Evolutionary conservation across 805 yeast species (phyloP), one percentile per base, ranked within the genome.

Genomic region (Myxozyma geophila): DNA sequence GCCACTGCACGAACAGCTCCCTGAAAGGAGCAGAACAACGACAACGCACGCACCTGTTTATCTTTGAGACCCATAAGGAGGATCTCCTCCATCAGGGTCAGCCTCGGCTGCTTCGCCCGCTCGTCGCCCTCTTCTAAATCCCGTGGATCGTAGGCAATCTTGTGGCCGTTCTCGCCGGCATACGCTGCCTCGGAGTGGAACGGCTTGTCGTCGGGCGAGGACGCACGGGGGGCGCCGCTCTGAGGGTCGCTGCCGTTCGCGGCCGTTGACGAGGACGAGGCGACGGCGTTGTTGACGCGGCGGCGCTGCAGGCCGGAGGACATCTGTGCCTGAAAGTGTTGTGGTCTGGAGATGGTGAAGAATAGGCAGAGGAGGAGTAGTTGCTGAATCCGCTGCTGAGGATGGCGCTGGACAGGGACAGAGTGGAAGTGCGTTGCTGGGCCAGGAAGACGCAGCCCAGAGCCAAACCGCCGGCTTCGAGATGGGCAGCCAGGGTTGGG

Each of bases 71-170:
- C 99, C 80, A 95, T 83, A 67, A 95, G 82, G 68, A 95, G 80
- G 7, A 95, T 97, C 77, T 95, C 99, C 77, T 95, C 99, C 97
- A 95, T 92, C 69, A 95, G 79, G 0, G 99, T 95, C 70, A 95
- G 81, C 49, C 85, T 79, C 0, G 99, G 99, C 63, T 82, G 74
- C 60, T 75, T 78, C 15, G 75, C 75, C 62, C 82, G 83, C 60
- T 81, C 82, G 57, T 67, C 72, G 55, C 78, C 77, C 58, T 79
- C 80, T 50, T 77, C 79, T 50, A 85, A 76, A 72, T 88, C 92
- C 39, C 83, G 81, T 35, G 96, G 92, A 75, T 92, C 98, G 72
- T 85, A 87, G 6, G 92, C 97, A 62, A 91, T 82, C 74, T 85
- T 87, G 71, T 86, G 91, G 56, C 81, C 83, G 19, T 62, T 63